phyloP scores from a whole-genome alignment of 306 rosid genomes.

The Medicago arabica region DNA sequence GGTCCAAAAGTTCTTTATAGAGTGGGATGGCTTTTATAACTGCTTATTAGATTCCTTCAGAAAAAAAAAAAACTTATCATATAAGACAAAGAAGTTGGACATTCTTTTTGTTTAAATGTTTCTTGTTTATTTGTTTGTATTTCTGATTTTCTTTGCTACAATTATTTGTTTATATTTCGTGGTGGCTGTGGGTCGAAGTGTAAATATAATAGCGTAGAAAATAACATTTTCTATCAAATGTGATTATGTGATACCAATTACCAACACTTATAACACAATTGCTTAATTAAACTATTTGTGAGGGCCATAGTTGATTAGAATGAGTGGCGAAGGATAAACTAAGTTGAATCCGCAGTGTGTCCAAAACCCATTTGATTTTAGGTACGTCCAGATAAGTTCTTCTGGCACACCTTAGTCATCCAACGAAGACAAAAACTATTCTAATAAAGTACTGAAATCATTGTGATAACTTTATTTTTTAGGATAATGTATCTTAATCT shows the following conservation, averaged over 20 bases:
- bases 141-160: background rate
- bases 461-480: background rate
- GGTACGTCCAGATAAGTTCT: slow-evolving; percentile 57
- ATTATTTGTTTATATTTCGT: background rate
- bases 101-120: background rate
- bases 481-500: slow-evolving; percentile 51
- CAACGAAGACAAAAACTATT: slow-evolving; percentile 48
- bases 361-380: slow-evolving; percentile 33
- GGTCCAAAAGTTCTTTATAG: background rate
- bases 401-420: slow-evolving; percentile 60
- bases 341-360: background rate
- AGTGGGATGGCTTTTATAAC: background rate
- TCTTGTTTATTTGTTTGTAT: background rate
- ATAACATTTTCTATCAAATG: too few relatives aligned
- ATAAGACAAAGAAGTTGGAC: slow-evolving; percentile 27
- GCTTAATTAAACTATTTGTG: too few relatives aligned
- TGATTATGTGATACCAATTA: too few relatives aligned
- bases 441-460: background rate
- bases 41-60: background rate
- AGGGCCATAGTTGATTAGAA: too few relatives aligned
- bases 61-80: background rate
- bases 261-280: background rate
- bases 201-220: background rate
- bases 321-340: background rate
- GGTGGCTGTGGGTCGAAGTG: background rate